Conservation (phyloP, 352 stramenopile species). For the Pythium grandisporangium region DNA sequence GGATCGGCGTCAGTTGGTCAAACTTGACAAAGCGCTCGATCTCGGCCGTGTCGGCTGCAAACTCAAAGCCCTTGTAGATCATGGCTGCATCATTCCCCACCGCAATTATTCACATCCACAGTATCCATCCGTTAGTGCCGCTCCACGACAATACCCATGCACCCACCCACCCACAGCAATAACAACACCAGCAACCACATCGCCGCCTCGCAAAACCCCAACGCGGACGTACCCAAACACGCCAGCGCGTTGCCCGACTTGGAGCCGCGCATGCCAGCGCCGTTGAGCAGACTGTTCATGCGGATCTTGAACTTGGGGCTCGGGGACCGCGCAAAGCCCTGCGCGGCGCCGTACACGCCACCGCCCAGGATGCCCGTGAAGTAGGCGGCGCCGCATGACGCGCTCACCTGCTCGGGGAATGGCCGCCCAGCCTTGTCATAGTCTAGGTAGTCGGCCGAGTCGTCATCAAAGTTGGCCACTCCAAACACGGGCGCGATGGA, state of each 20-base stretch:
- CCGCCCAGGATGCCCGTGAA: slow-evolving; percentile 81
- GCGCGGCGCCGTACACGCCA: slow-evolving; percentile 49
- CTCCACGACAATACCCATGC: slow-evolving; percentile 5
- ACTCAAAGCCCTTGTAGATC: slow-evolving; percentile 85
- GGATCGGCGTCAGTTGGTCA: slow-evolving; percentile 75
- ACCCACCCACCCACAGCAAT: slow-evolving; percentile 4
- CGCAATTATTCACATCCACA: too few species aligned
- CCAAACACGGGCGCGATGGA: slow-evolving; percentile 83
- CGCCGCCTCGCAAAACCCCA: too few species aligned
- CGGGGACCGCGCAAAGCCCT: slow-evolving; percentile 61
- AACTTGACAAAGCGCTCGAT: slow-evolving; percentile 79
- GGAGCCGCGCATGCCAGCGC: slow-evolving; percentile 64
- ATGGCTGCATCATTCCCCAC: too few species aligned
- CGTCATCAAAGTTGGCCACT: slow-evolving; percentile 65
- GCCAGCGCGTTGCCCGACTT: slow-evolving; percentile 80
- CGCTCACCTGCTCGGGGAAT: slow-evolving; percentile 79
- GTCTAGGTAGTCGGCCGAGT: slow-evolving; percentile 75
- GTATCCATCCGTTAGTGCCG: too few species aligned
- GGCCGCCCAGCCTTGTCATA: slow-evolving; percentile 79
- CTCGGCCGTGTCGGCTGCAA: slow-evolving; percentile 65
- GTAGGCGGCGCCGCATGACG: slow-evolving; percentile 72
- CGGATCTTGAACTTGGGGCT: slow-evolving; percentile 85
- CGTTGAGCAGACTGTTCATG: slow-evolving; percentile 87
- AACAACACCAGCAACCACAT: slow-evolving; percentile 1
- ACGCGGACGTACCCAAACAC: slow-evolving; percentile 61